Evolutionary conservation across 2,329 filamentous ascomycete species (phyloP).

Genomic region (Pezicula neosporulosa): DNA sequence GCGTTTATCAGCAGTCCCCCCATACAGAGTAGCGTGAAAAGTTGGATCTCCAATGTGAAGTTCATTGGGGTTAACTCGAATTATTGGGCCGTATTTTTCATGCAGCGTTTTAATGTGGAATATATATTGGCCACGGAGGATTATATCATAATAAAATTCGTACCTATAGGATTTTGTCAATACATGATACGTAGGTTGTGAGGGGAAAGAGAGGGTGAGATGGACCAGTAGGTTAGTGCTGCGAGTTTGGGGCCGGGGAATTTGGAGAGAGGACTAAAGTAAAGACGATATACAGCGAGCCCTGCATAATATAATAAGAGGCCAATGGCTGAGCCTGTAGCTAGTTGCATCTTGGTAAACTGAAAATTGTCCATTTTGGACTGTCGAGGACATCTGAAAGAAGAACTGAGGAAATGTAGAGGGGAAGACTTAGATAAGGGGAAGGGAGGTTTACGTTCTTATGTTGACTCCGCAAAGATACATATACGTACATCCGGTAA

Average conservation of each 20-base stretch:
- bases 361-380: too few species aligned
- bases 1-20: slow-evolving; percentile 10
- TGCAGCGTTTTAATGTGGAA: slow-evolving; percentile 40
- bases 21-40: slow-evolving; percentile 37
- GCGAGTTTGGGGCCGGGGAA: slow-evolving; percentile 26
- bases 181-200: neutral
- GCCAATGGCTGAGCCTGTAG: neutral
- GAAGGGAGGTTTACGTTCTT: too few species aligned
- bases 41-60: slow-evolving; percentile 32
- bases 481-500: too few species aligned
- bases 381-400: too few species aligned
- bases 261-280: slow-evolving; percentile 10
- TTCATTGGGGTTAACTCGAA: slow-evolving; percentile 34
- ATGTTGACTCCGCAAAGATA: too few species aligned
- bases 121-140: slow-evolving; percentile 38
- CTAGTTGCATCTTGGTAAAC: neutral
- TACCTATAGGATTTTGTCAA: slow-evolving; percentile 13
- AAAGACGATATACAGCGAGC: slow-evolving; percentile 20
- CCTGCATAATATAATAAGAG: neutral
- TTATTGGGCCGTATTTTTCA: slow-evolving; percentile 36
- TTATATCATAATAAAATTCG: slow-evolving; percentile 37
- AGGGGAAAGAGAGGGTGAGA: neutral
- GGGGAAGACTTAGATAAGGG: too few species aligned
- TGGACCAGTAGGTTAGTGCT: slow-evolving; percentile 18
- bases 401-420: too few species aligned